phyloP scores from a whole-genome alignment of 768 basidiomycete species.

The Rhizopogon sp. region DNA sequence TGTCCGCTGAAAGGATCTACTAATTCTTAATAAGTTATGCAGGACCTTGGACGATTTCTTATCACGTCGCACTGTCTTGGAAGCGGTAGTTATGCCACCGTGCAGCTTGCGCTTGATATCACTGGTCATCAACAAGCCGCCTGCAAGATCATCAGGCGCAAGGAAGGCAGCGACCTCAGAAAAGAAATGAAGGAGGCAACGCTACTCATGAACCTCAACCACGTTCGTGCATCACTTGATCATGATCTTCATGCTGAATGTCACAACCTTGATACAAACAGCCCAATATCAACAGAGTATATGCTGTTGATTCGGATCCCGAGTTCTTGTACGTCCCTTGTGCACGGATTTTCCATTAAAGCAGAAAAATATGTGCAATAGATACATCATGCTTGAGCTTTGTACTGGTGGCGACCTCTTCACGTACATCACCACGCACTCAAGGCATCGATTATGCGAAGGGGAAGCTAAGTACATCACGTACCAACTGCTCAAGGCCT shows the following conservation, averaged over 20 bases:
- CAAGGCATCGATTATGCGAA: constrained; percentile 57
- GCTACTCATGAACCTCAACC: constrained; percentile 64
- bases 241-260: background rate
- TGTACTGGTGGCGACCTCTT: constrained; percentile 88
- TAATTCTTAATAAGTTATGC: constrained; percentile 2
- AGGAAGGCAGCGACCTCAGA: constrained; percentile 32
- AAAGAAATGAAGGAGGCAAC: constrained; percentile 76
- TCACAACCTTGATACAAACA: constrained; percentile 20
- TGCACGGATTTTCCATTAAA: background rate
- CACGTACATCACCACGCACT: constrained; percentile 68
- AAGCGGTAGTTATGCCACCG: constrained; percentile 77
- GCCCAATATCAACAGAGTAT: constrained; percentile 82
- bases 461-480: constrained; percentile 83
- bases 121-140: constrained; percentile 67
- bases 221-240: constrained; percentile 40
- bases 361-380: constrained; percentile 17
- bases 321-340: constrained; percentile 47
- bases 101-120: constrained; percentile 71
- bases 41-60: constrained; percentile 63
- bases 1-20: background rate
- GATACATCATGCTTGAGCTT: constrained; percentile 80
- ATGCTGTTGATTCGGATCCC: constrained; percentile 58
- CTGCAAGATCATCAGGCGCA: constrained; percentile 76
- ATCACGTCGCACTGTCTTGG: constrained; percentile 81
- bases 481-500: constrained; percentile 70